Percentiles rank a stretch among this genome's conserved stretches.
Conservation (phyloP, 257 asterid genomes). For the Solanum acaule region DNA sequence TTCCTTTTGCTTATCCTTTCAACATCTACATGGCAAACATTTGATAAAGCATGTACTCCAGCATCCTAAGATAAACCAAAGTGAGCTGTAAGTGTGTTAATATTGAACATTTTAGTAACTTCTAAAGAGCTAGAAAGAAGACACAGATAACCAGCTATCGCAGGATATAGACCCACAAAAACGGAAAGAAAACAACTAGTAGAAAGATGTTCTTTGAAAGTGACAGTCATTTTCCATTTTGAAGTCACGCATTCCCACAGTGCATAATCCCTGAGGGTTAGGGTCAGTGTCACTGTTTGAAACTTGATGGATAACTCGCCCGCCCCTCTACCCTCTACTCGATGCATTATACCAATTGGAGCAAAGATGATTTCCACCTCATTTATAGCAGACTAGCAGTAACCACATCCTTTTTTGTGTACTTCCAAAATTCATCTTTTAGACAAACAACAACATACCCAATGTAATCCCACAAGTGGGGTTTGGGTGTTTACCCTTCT, state of each 20-base stretch:
- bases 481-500: background rate
- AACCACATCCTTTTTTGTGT: background rate
- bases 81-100: background rate
- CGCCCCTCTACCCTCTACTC: background rate
- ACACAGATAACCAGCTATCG: background rate
- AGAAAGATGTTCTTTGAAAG: background rate
- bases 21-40: slow-evolving; percentile 88
- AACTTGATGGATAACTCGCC: background rate
- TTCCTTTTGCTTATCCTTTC: slow-evolving; percentile 96
- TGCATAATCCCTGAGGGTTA: background rate
- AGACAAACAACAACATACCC: background rate
- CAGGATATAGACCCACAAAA: background rate
- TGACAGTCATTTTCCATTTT: background rate
- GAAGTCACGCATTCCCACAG: background rate
- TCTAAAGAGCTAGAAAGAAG: background rate
- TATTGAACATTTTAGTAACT: background rate
- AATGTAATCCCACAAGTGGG: background rate
- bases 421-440: background rate
- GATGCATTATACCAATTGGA: background rate
- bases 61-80: slow-evolving; percentile 49
- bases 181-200: background rate
- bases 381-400: background rate
- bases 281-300: background rate
- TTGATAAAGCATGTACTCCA: slow-evolving; percentile 89
- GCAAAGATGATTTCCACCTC: background rate